A percentile compares a stretch with the other conserved stretches of the same genome.
These are phyloP conservation scores for Boletus nobilissimus DNA, from an alignment of 1,284 basidiomycete genomes.

Conservation along the genomic window DNA sequence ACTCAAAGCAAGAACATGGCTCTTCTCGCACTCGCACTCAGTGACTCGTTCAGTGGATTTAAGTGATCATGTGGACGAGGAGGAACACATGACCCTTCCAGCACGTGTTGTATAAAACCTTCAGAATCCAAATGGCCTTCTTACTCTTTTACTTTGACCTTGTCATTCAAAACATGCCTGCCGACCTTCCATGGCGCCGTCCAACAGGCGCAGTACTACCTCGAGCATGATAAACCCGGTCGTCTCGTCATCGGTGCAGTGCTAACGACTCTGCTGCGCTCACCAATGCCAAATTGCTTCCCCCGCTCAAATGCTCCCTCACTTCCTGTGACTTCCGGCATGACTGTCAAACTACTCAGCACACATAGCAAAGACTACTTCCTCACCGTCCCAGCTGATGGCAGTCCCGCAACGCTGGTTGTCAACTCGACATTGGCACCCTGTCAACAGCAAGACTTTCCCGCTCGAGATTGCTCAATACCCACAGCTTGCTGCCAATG, in stretches of 20 bases:
- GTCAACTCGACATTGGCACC: conserved; percentile 82
- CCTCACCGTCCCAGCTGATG: conserved; percentile 70
- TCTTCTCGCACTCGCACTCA: too few species aligned
- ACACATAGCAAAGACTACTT: conserved; percentile 74
- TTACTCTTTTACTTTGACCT: conserved; percentile 58
- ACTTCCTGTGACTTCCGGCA: conserved; percentile 58
- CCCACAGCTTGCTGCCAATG: conserved; percentile 65
- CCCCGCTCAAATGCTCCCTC: conserved; percentile 56
- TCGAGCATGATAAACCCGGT: conserved; percentile 61
- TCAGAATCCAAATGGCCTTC: conserved; percentile 15
- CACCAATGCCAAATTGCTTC: conserved; percentile 42
- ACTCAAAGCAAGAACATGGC: too few species aligned
- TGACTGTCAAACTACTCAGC: conserved; percentile 64
- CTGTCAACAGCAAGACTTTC: conserved; percentile 75
- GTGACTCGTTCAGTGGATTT: too few species aligned
- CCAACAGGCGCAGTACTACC: conserved; percentile 51
- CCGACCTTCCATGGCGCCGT: conserved; percentile 58
- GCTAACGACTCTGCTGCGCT: conserved; percentile 50
- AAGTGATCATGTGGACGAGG: background rate
- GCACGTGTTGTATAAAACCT: background rate
- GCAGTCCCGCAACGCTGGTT: conserved; percentile 65
- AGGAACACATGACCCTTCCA: conserved; percentile 15
- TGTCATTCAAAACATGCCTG: conserved; percentile 51
- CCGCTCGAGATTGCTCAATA: conserved; percentile 68
- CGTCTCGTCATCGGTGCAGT: conserved; percentile 64